A percentile compares a stretch with the other conserved stretches of the same genome.
Evolutionary conservation across 192 early-diverging fungal species (phyloP).

Genomic region (Rhizoclosmatium sp.): DNA sequence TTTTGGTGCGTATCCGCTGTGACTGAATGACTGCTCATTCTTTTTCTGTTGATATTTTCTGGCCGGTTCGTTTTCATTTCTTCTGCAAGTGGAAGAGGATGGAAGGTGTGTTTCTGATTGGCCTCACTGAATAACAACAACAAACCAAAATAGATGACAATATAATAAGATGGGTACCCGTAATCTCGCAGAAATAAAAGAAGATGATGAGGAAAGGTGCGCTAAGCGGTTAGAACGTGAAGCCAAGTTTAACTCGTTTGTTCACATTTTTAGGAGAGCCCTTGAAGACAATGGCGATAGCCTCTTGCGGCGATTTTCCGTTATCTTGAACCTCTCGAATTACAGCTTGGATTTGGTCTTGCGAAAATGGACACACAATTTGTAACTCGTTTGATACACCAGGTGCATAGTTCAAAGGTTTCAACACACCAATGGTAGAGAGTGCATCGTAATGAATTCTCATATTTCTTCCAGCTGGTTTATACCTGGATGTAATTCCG

Average conservation of each 20-base stretch:
- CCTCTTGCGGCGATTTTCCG: background rate
- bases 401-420: constrained; percentile 24
- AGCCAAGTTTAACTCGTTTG: too few species aligned
- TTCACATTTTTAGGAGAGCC: too few species aligned
- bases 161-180: too few species aligned
- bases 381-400: background rate
- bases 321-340: background rate
- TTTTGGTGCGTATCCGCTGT: background rate
- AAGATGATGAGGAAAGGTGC: background rate
- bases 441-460: constrained; percentile 19
- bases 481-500: constrained; percentile 15
- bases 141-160: too few species aligned
- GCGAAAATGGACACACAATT: constrained; percentile 24
- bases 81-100: background rate
- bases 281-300: constrained; percentile 1
- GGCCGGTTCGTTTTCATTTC: background rate
- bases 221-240: too few species aligned
- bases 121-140: too few species aligned
- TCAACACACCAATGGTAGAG: constrained; percentile 5
- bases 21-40: background rate
- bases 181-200: background rate
- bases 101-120: too few species aligned
- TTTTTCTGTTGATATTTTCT: background rate
- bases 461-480: background rate
- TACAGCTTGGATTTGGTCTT: background rate